phyloP scores from a whole-genome alignment of 1,139 yeast species.

The Citeromyces hawaiiensis region DNA sequence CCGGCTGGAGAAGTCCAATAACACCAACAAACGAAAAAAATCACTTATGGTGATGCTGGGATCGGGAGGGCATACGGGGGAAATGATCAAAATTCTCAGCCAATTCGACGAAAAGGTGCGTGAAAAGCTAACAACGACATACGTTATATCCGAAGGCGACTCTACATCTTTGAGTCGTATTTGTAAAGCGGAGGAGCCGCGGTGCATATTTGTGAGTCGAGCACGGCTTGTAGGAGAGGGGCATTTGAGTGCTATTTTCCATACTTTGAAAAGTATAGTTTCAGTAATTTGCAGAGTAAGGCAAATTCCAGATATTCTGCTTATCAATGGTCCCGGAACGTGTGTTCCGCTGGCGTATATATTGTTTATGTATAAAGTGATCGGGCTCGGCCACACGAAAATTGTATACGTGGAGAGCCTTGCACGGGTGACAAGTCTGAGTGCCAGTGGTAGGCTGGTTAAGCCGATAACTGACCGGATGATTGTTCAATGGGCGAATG shows the following conservation, averaged over 20 bases:
- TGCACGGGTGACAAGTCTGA: constrained; percentile 68
- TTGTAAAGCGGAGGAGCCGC: constrained; percentile 28
- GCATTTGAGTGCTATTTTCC: constrained; percentile 25
- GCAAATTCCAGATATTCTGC: constrained; percentile 34
- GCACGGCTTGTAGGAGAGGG: constrained; percentile 20
- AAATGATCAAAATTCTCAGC: constrained; percentile 61
- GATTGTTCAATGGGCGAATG: constrained; percentile 72
- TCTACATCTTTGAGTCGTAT: constrained; percentile 6
- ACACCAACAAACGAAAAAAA: background rate
- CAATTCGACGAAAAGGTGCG: constrained; percentile 13
- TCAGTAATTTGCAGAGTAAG: constrained; percentile 3
- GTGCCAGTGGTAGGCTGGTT: constrained; percentile 63
- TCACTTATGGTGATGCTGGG: constrained; percentile 48
- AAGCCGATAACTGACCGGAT: constrained; percentile 65
- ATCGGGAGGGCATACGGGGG: constrained; percentile 95
- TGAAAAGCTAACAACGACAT: constrained; percentile 12
- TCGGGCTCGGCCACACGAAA: constrained; percentile 38
- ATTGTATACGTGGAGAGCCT: constrained; percentile 79
- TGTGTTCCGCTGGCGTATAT: constrained; percentile 66
- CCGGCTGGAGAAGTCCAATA: background rate
- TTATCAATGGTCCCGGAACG: constrained; percentile 93
- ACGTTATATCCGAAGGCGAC: background rate
- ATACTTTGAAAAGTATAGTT: constrained; percentile 30
- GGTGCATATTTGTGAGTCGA: constrained; percentile 78
- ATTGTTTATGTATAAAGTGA: constrained; percentile 35